phyloP scores from a whole-genome alignment of 108 stramenopile species.

The Halocafeteria seosinensis region DNA sequence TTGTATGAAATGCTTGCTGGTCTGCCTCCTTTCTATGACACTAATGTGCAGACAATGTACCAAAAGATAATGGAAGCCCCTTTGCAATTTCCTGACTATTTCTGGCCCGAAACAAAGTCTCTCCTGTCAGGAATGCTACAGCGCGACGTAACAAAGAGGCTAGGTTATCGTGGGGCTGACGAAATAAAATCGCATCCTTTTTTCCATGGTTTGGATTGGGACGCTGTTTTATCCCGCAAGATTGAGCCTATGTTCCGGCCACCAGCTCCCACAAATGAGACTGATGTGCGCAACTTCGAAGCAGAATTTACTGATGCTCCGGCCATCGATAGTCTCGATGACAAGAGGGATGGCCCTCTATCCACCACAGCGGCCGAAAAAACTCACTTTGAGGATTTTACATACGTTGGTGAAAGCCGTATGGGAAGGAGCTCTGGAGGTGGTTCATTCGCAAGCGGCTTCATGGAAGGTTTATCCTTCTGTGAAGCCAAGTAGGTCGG shows the following conservation, averaged over 20 bases:
- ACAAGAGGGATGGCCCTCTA: background rate
- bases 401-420: background rate
- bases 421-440: background rate
- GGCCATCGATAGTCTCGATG: background rate
- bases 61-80: constrained; percentile 20
- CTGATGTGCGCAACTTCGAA: constrained; percentile 9
- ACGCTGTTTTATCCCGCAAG: constrained; percentile 54
- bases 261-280: background rate
- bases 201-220: constrained; percentile 68
- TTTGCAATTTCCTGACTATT: constrained; percentile 7
- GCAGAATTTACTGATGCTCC: constrained; percentile 3
- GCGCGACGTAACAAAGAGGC: constrained; percentile 9
- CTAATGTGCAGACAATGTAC: constrained; percentile 28
- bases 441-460: too few relatives aligned
- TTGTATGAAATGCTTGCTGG: constrained; percentile 36
- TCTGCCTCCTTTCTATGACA: constrained; percentile 34
- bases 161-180: constrained; percentile 41
- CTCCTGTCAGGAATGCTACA: constrained; percentile 7
- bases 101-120: constrained; percentile 11
- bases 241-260: constrained; percentile 15
- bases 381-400: background rate
- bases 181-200: constrained; percentile 71
- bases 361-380: background rate
- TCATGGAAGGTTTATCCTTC: too few relatives aligned
- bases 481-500: too few relatives aligned